A percentile compares a stretch with the other conserved stretches of the same genome.
Conservation (phyloP, 2,329 filamentous ascomycete species). For the Fusarium buharicum region DNA sequence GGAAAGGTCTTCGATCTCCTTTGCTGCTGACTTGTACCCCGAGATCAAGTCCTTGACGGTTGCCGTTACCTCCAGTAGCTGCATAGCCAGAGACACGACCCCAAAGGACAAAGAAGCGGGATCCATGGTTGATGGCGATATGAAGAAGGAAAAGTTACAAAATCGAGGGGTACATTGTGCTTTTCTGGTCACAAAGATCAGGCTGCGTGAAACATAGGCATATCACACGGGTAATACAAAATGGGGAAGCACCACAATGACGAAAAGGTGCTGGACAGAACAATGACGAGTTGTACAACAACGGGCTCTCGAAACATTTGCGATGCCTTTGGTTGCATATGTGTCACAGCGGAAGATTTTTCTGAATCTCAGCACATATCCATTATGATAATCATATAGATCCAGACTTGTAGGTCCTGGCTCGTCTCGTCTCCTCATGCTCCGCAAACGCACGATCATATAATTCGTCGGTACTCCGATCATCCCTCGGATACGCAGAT, state of each 20-base stretch:
- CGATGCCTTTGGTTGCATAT: too few species aligned
- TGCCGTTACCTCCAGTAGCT: neutral
- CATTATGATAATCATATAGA: too few species aligned
- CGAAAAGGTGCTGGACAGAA: too few species aligned
- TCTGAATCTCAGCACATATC: too few species aligned
- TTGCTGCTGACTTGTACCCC: constrained; percentile 18
- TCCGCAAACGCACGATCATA: neutral
- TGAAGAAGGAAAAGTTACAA: neutral
- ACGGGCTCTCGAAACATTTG: too few species aligned
- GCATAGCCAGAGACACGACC: constrained; percentile 11
- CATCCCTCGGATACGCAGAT: neutral
- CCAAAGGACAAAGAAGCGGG: constrained; percentile 22
- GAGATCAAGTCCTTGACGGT: constrained; percentile 13
- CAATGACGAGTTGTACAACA: too few species aligned
- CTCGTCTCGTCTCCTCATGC: neutral
- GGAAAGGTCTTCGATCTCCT: neutral
- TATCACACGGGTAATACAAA: too few species aligned
- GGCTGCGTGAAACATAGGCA: neutral
- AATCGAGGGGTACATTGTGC: too few species aligned
- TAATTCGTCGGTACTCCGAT: constrained; percentile 27
- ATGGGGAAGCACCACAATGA: too few species aligned
- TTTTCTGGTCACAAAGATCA: too few species aligned
- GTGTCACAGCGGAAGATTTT: too few species aligned
- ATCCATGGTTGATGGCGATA: constrained; percentile 7
- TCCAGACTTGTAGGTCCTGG: neutral